Conservation (phyloP, 2,329 filamentous ascomycete genomes). For the Penicillium rolfsii region DNA sequence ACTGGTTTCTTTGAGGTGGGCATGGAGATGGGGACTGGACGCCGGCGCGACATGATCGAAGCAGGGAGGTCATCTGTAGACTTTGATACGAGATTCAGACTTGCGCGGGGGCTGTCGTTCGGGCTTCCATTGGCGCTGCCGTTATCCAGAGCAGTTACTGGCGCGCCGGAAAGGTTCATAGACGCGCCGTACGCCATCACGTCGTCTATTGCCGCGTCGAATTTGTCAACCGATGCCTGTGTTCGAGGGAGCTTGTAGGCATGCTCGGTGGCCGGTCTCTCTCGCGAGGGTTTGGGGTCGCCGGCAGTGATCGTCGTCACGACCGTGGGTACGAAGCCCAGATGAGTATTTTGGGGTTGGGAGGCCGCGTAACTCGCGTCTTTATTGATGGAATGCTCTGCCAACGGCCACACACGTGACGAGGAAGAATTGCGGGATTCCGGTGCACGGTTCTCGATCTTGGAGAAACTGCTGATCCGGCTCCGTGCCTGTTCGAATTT, state of each 20-base stretch:
- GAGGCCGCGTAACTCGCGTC: constrained; percentile 29
- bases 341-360: constrained; percentile 29
- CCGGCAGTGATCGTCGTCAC: constrained; percentile 42
- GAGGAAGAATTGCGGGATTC: constrained; percentile 60
- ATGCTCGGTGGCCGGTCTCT: constrained; percentile 42
- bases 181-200: constrained; percentile 56
- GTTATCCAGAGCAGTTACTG: constrained; percentile 59
- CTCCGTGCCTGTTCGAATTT: constrained; percentile 38
- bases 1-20: constrained; percentile 40
- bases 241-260: constrained; percentile 15
- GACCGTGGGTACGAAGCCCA: constrained; percentile 33
- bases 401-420: constrained; percentile 46
- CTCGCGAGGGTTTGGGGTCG: constrained; percentile 20
- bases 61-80: constrained; percentile 38
- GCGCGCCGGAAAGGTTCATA: constrained; percentile 66
- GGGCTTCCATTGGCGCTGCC: constrained; percentile 47
- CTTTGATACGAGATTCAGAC: constrained; percentile 36
- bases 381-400: constrained; percentile 26
- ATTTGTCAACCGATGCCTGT: constrained; percentile 27
- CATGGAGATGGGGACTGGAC: constrained; percentile 39
- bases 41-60: constrained; percentile 48
- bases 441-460: constrained; percentile 64
- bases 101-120: constrained; percentile 40
- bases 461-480: constrained; percentile 44
- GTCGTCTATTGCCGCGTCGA: constrained; percentile 38